Evolutionary conservation across 306 rosid genomes (phyloP), one percentile per base, ranked within the genome.

Genomic region (Begonia fuchsioides): DNA sequence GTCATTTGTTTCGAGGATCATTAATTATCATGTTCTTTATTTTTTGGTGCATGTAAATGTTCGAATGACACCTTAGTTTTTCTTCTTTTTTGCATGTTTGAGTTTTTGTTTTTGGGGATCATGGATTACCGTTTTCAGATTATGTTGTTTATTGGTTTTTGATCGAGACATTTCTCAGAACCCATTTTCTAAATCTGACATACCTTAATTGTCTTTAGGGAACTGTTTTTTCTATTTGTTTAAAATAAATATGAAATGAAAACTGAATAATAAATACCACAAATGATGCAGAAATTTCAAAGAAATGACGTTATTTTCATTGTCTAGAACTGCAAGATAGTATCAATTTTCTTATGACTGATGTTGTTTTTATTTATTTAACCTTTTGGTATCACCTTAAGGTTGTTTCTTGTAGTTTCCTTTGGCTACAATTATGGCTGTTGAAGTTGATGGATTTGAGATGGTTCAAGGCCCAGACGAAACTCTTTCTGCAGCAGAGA

Each of bases 391-490:
- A 38, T 44, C 20, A 51, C 48, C 71, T n/a, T n/a, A n/a, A n/a
- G n/a, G n/a, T n/a, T n/a, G n/a, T n/a, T n/a, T n/a, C n/a, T n/a
- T n/a, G n/a, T n/a, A 46, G 65, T 60, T 65, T 53, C 17, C 52
- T 72, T 62, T 64, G 47, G 65, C 52, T 59, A 69, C 67, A 72
- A 68, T 35, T 17, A 92, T 92, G 98, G 73, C 81, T 12, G 70
- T 71, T 35, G 98, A 85, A 65, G 76, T 82, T 72, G 69, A 11
- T 47, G 96, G 94, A 59, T 92, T 92, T 60, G 98, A 85, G 83
- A 74, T 65, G 76, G 92, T 82, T 66, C 62, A 75, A 54, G 88
- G 75, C 46, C 98, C 87, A 15, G 58, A 57, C 57, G 96, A 73
- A 26, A 62, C 66, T 40, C 44, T 56, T 8, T 17, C 72, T 46